Evolutionary conservation across 192 early-diverging fungal species (phyloP).

Genomic region (Coemansia sp.): DNA sequence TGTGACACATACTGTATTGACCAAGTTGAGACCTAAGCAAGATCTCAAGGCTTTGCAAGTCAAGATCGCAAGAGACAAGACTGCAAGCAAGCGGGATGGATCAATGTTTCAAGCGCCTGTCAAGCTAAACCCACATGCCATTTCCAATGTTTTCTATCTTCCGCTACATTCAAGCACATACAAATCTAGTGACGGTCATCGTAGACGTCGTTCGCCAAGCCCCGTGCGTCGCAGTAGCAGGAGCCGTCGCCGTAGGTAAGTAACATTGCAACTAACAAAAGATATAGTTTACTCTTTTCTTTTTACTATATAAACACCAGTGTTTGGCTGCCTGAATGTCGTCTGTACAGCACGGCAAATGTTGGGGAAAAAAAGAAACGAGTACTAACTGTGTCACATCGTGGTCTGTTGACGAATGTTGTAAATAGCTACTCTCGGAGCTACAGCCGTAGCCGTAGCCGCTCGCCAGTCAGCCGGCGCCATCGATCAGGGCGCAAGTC

Average conservation of each 20-base stretch:
- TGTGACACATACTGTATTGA: constrained; percentile 14
- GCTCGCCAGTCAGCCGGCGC: constrained; percentile 21
- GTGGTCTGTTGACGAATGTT: not conserved
- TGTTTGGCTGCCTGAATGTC: not conserved
- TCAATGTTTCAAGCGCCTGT: constrained; percentile 4
- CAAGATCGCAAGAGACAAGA: constrained; percentile 38
- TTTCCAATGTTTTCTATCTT: not conserved
- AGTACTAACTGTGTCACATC: not conserved
- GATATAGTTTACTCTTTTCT: not conserved
- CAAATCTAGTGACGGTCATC: constrained; percentile 21
- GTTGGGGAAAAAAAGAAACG: not conserved
- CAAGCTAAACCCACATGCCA: constrained; percentile 16
- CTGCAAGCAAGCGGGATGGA: constrained; percentile 3
- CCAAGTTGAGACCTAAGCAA: constrained; percentile 12
- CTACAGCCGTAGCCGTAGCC: constrained; percentile 35
- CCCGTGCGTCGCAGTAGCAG: constrained; percentile 24
- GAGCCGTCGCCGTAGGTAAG: constrained; percentile 44
- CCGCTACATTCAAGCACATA: constrained; percentile 5
- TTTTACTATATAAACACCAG: constrained; percentile 7
- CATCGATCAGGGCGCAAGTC: constrained; percentile 21
- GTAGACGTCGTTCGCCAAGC: constrained; percentile 39
- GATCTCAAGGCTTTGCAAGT: constrained; percentile 42
- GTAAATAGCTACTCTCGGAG: constrained; percentile 31
- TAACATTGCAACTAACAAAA: not conserved
- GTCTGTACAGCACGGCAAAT: not conserved